These are phyloP conservation scores for Rosa persica DNA, from an alignment of 306 rosid genomes.

Conservation along the genomic window DNA sequence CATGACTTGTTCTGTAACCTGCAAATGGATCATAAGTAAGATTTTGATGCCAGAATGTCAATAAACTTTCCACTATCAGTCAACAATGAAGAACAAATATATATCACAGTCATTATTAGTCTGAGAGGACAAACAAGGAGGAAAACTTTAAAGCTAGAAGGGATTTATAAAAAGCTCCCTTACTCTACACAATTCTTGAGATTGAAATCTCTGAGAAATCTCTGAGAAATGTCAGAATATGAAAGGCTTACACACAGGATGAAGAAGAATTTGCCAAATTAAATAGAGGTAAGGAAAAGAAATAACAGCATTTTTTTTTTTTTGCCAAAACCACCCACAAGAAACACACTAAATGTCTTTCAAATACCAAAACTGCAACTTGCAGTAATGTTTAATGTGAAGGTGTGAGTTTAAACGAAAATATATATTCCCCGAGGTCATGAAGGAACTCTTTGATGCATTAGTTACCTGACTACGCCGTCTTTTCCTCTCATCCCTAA, in stretches of 20 bases:
- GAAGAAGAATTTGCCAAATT: neutral
- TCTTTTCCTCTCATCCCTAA: slow-evolving; percentile 96
- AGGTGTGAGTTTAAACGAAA: neutral
- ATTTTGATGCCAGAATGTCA: slow-evolving; percentile 20
- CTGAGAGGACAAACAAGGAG: neutral
- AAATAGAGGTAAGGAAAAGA: neutral
- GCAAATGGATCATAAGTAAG: slow-evolving; percentile 23
- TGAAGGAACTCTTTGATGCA: slow-evolving; percentile 13
- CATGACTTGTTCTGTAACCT: slow-evolving; percentile 90
- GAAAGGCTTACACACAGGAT: neutral
- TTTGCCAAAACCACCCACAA: too few relatives aligned
- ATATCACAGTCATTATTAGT: too few relatives aligned
- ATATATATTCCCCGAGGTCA: neutral
- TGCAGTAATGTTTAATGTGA: neutral
- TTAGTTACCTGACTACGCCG: slow-evolving; percentile 70
- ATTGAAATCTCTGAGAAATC: neutral
- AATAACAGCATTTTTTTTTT: too few relatives aligned
- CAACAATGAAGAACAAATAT: neutral
- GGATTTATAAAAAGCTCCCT: neutral
- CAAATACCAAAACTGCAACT: neutral
- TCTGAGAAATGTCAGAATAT: neutral
- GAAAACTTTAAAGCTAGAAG: neutral
- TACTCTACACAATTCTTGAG: neutral
- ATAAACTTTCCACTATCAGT: neutral
- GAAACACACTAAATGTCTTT: neutral